Evolutionary conservation across 768 basidiomycete genomes (phyloP).

Genomic region (Serendipita vermifera): DNA sequence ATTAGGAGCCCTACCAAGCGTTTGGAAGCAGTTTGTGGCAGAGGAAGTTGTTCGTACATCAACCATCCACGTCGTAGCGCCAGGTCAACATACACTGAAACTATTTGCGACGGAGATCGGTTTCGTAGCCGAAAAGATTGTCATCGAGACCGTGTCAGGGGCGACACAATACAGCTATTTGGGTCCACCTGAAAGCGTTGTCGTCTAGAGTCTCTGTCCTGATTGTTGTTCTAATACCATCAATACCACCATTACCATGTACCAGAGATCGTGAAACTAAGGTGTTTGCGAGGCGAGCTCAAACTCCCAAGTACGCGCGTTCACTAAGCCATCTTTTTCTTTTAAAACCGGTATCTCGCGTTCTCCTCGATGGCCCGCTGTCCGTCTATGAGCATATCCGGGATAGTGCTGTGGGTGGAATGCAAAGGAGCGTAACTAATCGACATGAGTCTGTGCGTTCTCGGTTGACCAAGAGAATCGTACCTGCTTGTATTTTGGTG

Average conservation of each 20-base stretch:
- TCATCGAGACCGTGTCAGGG: slow-evolving; percentile 47
- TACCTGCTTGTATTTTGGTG: slow-evolving; percentile 30
- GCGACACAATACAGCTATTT: slow-evolving; percentile 44
- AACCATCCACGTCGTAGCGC: slow-evolving; percentile 27
- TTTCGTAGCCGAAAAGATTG: slow-evolving; percentile 47
- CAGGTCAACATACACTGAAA: slow-evolving; percentile 50
- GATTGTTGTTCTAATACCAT: too few relatives aligned
- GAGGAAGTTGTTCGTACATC: slow-evolving; percentile 35
- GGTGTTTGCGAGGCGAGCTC: slow-evolving; percentile 26
- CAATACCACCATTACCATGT: too few relatives aligned
- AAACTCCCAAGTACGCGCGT: slow-evolving; percentile 78
- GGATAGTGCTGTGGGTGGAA: slow-evolving; percentile 61
- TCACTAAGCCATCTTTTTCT: slow-evolving; percentile 36
- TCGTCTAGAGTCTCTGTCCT: slow-evolving; percentile 16
- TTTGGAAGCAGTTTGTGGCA: slow-evolving; percentile 46
- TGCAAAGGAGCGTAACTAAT: slow-evolving; percentile 65
- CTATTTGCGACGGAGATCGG: slow-evolving; percentile 41
- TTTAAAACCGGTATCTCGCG: slow-evolving; percentile 35
- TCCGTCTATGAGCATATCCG: slow-evolving; percentile 90
- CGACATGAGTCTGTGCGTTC: slow-evolving; percentile 23
- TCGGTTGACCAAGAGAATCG: slow-evolving; percentile 54
- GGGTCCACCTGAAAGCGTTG: slow-evolving; percentile 47
- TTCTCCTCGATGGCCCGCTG: slow-evolving; percentile 63
- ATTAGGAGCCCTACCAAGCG: slow-evolving; percentile 34
- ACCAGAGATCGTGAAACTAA: background rate